Evolutionary conservation across 2,329 filamentous ascomycete species (phyloP).

Genomic region (Trichoderma semiorbis): DNA sequence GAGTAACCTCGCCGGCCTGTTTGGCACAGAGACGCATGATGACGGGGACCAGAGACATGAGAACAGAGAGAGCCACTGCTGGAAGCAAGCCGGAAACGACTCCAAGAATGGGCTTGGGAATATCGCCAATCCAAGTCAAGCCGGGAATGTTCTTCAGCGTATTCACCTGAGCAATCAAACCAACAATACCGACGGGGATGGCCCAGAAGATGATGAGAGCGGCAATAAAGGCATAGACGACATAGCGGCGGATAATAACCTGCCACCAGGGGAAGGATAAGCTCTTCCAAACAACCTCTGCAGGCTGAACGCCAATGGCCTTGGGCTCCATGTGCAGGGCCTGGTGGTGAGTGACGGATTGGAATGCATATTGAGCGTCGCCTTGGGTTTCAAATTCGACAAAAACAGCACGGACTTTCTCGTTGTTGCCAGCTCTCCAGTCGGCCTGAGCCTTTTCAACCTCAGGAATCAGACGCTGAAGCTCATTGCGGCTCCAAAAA

Average conservation of each 20-base stretch:
- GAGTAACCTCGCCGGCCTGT: slow-evolving; percentile 72
- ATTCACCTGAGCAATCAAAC: slow-evolving; percentile 78
- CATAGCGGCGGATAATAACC: slow-evolving; percentile 64
- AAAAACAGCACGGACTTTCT: slow-evolving; percentile 73
- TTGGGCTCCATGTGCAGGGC: slow-evolving; percentile 81
- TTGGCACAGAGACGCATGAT: slow-evolving; percentile 67
- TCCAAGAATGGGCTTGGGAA: slow-evolving; percentile 68
- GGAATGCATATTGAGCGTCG: slow-evolving; percentile 81
- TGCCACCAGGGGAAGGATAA: slow-evolving; percentile 69
- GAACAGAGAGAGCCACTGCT: slow-evolving; percentile 69
- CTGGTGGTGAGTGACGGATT: slow-evolving; percentile 76
- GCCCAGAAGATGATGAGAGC: slow-evolving; percentile 84
- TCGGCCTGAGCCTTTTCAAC: slow-evolving; percentile 61
- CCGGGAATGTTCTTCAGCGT: slow-evolving; percentile 65
- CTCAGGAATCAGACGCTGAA: slow-evolving; percentile 57
- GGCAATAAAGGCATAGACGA: slow-evolving; percentile 63
- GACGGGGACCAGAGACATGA: slow-evolving; percentile 78
- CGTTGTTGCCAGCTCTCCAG: slow-evolving; percentile 61
- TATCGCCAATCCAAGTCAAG: slow-evolving; percentile 67
- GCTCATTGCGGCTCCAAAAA: slow-evolving; percentile 67
- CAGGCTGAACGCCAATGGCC: slow-evolving; percentile 75
- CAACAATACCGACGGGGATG: slow-evolving; percentile 72
- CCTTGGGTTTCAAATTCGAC: slow-evolving; percentile 83
- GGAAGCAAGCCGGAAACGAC: slow-evolving; percentile 82
- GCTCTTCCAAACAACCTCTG: slow-evolving; percentile 84